Evolutionary conservation across 2,329 filamentous ascomycete genomes (phyloP).

Genomic region (Atkinsonella texensis): DNA sequence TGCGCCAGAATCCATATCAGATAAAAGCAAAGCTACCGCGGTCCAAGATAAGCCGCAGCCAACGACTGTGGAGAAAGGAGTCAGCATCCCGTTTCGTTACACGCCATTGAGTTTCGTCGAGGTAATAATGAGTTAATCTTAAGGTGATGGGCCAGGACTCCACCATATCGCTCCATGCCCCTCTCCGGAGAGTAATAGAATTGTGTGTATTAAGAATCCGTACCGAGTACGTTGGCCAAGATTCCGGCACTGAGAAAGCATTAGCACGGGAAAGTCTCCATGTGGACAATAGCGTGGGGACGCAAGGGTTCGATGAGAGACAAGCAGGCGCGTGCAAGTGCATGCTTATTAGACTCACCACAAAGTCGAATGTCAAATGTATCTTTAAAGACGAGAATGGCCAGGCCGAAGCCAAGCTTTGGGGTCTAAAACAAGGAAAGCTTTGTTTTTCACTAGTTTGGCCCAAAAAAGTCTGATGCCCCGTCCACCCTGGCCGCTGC

Average conservation of each 20-base stretch:
- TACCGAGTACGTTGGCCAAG: background rate
- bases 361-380: background rate
- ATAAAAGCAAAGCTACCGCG: background rate
- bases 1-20: background rate
- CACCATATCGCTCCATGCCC: background rate
- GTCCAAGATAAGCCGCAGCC: background rate
- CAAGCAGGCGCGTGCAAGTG: background rate
- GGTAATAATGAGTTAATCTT: background rate
- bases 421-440: constrained; percentile 2
- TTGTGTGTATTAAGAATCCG: too few relatives aligned
- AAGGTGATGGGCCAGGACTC: too few relatives aligned
- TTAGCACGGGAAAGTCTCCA: background rate
- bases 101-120: background rate
- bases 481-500: background rate
- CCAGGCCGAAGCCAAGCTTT: background rate
- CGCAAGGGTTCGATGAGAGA: background rate
- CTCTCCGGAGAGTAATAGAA: background rate
- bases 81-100: too few relatives aligned
- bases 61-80: too few relatives aligned
- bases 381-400: background rate
- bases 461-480: background rate
- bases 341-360: background rate
- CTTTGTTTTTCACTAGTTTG: background rate
- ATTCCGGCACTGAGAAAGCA: background rate
- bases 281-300: background rate